Conservation (phyloP, 805 yeast species). For the Starmerella apicola region DNA sequence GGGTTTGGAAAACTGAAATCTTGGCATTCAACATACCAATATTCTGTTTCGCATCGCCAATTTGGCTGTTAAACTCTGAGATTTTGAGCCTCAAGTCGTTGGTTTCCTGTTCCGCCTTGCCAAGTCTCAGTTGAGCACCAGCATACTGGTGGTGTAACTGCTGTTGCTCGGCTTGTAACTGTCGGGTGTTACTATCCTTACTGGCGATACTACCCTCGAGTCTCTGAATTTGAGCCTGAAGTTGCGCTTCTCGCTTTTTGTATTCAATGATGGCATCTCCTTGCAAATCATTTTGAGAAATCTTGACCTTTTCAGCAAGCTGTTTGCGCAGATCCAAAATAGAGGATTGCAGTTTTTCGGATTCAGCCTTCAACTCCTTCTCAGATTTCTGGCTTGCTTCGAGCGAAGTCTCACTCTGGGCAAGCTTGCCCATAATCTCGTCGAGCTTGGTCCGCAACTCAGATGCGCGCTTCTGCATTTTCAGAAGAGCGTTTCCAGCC, state of each 20-base stretch:
- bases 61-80: background rate
- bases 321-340: no score
- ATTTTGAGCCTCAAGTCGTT: background rate
- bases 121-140: background rate
- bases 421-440: no score
- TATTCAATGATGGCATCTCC: no score
- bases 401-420: no score
- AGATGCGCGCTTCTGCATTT: constrained; percentile 20
- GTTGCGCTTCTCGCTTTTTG: no score
- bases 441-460: no score
- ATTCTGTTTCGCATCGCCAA: background rate
- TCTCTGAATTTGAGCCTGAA: constrained; percentile 18
- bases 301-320: no score
- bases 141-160: background rate
- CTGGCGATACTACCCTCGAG: constrained; percentile 24
- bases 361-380: no score
- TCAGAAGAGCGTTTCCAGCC: constrained; percentile 27
- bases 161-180: constrained; percentile 21
- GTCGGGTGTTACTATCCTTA: constrained; percentile 25
- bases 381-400: no score
- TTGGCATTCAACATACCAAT: background rate
- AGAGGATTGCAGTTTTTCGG: no score
- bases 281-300: no score
- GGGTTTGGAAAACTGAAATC: background rate
- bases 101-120: constrained; percentile 5